Evolutionary conservation across 305 asterid species (phyloP).

Genomic region (Plantago lanceolata): DNA sequence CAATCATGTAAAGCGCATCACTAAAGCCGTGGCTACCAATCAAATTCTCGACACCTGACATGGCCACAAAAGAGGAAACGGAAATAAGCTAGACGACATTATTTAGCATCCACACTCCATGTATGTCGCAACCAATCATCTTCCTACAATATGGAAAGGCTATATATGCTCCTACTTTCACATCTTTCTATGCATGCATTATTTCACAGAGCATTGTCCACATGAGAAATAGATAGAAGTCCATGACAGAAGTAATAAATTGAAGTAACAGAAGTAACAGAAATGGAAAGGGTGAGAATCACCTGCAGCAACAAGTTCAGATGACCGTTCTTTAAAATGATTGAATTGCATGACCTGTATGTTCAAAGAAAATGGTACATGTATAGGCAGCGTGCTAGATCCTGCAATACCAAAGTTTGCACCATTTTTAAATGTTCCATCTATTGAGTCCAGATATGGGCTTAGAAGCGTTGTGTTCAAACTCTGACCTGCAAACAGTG

Average conservation of each 20-base stretch:
- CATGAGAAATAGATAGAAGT: too few species aligned
- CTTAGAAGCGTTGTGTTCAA: constrained; percentile 49
- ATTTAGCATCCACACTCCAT: too few species aligned
- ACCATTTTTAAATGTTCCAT: constrained; percentile 62
- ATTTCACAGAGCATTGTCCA: not conserved
- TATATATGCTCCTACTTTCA: not conserved
- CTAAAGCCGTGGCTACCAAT: constrained; percentile 45
- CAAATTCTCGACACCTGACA: constrained; percentile 42
- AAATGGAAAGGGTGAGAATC: constrained; percentile 13
- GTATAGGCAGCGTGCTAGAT: constrained; percentile 55
- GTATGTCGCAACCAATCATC: too few species aligned
- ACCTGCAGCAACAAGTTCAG: constrained; percentile 62
- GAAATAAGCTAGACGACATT: too few species aligned
- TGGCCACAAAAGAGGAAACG: not conserved
- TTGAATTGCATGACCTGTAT: constrained; percentile 75
- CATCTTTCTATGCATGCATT: constrained; percentile 1
- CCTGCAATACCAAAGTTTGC: constrained; percentile 85
- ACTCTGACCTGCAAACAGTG: constrained; percentile 59
- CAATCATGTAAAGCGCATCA: constrained; percentile 65
- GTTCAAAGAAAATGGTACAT: constrained; percentile 55
- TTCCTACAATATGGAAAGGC: too few species aligned
- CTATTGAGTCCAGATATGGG: constrained; percentile 69
- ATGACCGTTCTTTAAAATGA: constrained; percentile 62
- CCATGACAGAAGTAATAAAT: too few species aligned
- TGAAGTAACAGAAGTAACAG: not conserved